Percentiles rank a stretch among this genome's conserved stretches.
phyloP scores from a whole-genome alignment of 1,139 yeast species.

The Spathaspora sp. region DNA sequence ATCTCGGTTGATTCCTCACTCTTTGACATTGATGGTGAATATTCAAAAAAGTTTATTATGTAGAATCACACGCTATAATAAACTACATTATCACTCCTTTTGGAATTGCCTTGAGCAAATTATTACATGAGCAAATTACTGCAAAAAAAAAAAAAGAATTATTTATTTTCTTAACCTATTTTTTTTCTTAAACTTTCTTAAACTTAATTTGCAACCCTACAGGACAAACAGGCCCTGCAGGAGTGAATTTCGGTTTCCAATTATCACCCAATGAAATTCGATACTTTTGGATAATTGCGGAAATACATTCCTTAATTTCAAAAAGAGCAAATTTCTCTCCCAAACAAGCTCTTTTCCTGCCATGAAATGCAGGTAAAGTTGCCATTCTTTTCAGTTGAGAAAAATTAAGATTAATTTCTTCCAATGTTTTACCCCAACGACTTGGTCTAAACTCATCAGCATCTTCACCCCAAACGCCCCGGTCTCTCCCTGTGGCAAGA shows the following conservation, averaged over 20 bases:
- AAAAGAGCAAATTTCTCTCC: constrained; percentile 60
- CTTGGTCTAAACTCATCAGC: constrained; percentile 51
- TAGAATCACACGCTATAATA: not conserved
- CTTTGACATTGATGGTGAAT: not conserved
- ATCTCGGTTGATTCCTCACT: not conserved
- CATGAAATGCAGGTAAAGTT: constrained; percentile 57
- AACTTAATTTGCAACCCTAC: constrained; percentile 17
- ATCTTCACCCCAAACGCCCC: constrained; percentile 48
- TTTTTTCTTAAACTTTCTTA: constrained; percentile 7
- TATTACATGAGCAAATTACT: constrained; percentile 6
- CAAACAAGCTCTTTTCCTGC: constrained; percentile 59
- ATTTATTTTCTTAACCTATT: not conserved
- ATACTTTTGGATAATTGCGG: constrained; percentile 34
- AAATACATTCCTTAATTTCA: constrained; percentile 42
- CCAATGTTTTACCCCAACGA: constrained; percentile 53
- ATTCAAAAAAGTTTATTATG: not conserved
- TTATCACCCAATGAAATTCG: constrained; percentile 34
- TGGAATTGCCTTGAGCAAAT: not conserved
- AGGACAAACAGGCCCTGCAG: constrained; percentile 36
- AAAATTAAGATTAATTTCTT: constrained; percentile 39
- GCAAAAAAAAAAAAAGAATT: constrained; percentile 1
- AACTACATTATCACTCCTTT: not conserved
- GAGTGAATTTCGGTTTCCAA: constrained; percentile 56
- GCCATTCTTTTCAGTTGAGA: constrained; percentile 43
- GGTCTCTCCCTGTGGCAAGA: constrained; percentile 54